These are phyloP conservation scores for Melanopsichium pennsylvanicum DNA, from an alignment of 1,284 basidiomycete genomes.

Conservation along the genomic window DNA sequence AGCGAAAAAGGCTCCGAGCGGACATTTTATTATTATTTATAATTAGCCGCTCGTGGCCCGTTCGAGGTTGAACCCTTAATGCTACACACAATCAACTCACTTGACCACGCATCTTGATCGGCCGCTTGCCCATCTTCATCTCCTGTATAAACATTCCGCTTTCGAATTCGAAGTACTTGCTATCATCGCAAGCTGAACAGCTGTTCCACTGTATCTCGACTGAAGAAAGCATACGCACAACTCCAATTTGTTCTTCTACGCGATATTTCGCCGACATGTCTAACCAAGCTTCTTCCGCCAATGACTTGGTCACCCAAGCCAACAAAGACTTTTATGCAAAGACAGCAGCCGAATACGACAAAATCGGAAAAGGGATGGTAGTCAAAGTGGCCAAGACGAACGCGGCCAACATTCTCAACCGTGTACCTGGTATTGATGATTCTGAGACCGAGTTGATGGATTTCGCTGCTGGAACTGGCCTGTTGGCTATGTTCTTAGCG, in stretches of 20 bases:
- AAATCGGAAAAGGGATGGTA: conserved; percentile 28
- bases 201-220: too few species aligned
- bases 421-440: conserved; percentile 14
- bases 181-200: too few species aligned
- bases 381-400: conserved; percentile 30
- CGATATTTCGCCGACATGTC: too few species aligned
- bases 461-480: conserved; percentile 39
- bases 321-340: conserved; percentile 44
- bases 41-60: not conserved
- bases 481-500: conserved; percentile 36
- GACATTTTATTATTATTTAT: too few species aligned
- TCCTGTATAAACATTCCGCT: not conserved
- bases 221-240: too few species aligned
- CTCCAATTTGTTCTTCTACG: too few species aligned
- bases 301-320: conserved; percentile 25
- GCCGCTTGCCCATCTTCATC: too few species aligned
- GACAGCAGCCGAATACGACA: conserved; percentile 45
- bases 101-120: not conserved
- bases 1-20: conserved; percentile 13
- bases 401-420: conserved; percentile 34
- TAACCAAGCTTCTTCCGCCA: not conserved
- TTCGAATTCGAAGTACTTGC: too few species aligned
- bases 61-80: conserved; percentile 10
- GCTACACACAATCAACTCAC: not conserved
- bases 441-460: conserved; percentile 27